A percentile compares a stretch with the other conserved stretches of the same genome.
These are phyloP conservation scores for Penicillium malachiteum DNA, from an alignment of 495 filamentous ascomycete genomes.

Conservation along the genomic window DNA sequence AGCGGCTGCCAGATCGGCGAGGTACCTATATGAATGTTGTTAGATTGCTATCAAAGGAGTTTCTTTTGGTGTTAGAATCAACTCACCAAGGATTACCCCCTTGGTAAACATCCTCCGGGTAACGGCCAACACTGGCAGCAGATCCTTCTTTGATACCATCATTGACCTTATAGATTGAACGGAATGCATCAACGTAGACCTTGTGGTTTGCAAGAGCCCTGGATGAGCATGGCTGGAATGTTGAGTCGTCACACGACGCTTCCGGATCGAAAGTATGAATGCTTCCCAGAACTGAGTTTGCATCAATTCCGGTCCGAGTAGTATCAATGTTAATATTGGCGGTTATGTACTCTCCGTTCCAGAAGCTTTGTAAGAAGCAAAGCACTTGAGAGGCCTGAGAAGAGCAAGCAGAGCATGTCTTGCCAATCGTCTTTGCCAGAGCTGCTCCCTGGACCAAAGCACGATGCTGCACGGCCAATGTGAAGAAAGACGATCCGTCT, in stretches of 20 bases:
- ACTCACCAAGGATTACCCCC: constrained; percentile 59
- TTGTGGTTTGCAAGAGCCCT: constrained; percentile 51
- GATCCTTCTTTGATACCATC: constrained; percentile 19
- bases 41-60: not conserved
- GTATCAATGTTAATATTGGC: constrained; percentile 46
- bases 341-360: constrained; percentile 54
- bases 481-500: constrained; percentile 59
- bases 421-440: constrained; percentile 47
- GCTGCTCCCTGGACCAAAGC: constrained; percentile 61
- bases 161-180: constrained; percentile 44
- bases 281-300: constrained; percentile 55
- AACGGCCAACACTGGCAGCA: constrained; percentile 45
- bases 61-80: not conserved
- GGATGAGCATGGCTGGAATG: constrained; percentile 50
- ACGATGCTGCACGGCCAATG: constrained; percentile 52
- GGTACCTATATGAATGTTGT: constrained; percentile 21
- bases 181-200: constrained; percentile 47
- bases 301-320: constrained; percentile 54
- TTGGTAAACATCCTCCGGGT: constrained; percentile 64
- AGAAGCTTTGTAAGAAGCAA: constrained; percentile 57
- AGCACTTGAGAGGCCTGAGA: constrained; percentile 58
- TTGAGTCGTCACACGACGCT: constrained; percentile 40
- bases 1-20: constrained; percentile 57
- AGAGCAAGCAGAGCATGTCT: constrained; percentile 46
- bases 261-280: constrained; percentile 61